Conservation (phyloP, 2,329 filamentous ascomycete species). For the Stagonosporopsis vannaccii region DNA sequence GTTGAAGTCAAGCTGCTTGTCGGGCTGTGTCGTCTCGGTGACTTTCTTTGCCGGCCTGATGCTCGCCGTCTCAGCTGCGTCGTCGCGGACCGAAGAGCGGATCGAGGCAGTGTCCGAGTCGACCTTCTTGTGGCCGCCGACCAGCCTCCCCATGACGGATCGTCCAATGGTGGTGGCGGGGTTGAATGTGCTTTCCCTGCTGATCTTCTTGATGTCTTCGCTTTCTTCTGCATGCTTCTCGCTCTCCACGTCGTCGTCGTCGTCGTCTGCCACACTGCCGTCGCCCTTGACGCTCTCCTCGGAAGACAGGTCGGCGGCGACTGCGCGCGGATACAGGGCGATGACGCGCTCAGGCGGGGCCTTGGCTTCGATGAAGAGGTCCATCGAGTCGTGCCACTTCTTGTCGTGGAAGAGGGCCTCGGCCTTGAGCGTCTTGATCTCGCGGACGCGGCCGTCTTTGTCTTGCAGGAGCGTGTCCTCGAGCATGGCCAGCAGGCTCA, state of each 20-base stretch:
- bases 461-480: constrained; percentile 89
- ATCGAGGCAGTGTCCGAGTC: constrained; percentile 65
- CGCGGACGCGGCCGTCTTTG: constrained; percentile 80
- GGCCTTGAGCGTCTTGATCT: constrained; percentile 91
- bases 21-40: constrained; percentile 55
- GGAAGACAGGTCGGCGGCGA: constrained; percentile 80
- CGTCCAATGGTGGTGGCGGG: constrained; percentile 42
- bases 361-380: constrained; percentile 88
- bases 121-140: constrained; percentile 54
- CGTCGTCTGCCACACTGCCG: constrained; percentile 46
- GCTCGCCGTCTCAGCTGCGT: constrained; percentile 64
- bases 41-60: constrained; percentile 52
- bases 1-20: constrained; percentile 70
- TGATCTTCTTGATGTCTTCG: constrained; percentile 28
- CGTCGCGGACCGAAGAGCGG: constrained; percentile 63
- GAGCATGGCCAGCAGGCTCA: constrained; percentile 86
- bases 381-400: constrained; percentile 85
- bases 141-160: constrained; percentile 58
- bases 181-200: constrained; percentile 26
- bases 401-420: constrained; percentile 81
- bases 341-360: constrained; percentile 91
- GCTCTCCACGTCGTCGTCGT: constrained; percentile 34
- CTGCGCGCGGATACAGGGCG: constrained; percentile 79
- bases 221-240: constrained; percentile 30
- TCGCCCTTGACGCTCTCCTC: constrained; percentile 61